Base-by-base conservation (phyloP, 1,139 yeast species). In the Debaryomyces subglobosus region DNA sequence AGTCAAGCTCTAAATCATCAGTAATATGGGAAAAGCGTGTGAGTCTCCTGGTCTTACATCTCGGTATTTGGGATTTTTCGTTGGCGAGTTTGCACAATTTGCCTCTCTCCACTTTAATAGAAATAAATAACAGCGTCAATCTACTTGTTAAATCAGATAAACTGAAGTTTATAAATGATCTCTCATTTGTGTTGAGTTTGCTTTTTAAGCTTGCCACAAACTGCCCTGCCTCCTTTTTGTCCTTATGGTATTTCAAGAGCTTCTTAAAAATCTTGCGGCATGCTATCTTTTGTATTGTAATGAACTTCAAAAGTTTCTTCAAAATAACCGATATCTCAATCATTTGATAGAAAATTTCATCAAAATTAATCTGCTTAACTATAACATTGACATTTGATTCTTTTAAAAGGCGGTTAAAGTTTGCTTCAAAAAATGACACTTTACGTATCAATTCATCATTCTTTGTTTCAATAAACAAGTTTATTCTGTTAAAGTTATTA, bases 271-370 rank as follows among this genome's bases (percentile, higher is more conserved):
- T 78, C 67, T 92, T 92, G 54, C 88, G 77, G 44, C 89, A 74
- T 4, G 96, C 97, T 3, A 91, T 84, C 58, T 86, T 85, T 62
- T 92, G 98, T 20, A 91, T 79, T 30, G 88, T 75, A 15, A 89
- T 79, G 62, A 85, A 92, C 53, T 95, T 77, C 16, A 92, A 79
- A 39, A 92, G 69, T 55, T 85, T 81, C 59, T 88, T 89, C 43
- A 89, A 71, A 45, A 84, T 86, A 16, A 74, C 66, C 12, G 89
- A 81, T 9, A 88, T 65, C 18, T 75, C 76, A 25, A 78, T 67
- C 36, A 77, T 62, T 55, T 68, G 78, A 51, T 65, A 74, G 49
- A 60, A 66, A 25, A 64, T 61, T 43, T 69, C 69, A 49, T 68
- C 69, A 13, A 65, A 43, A 39, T 63, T 61, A 9, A 64, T 53